Evolutionary conservation across 257 asterid genomes (phyloP), one percentile per base, ranked within the genome.

Genomic region (Henckelia pumila): DNA sequence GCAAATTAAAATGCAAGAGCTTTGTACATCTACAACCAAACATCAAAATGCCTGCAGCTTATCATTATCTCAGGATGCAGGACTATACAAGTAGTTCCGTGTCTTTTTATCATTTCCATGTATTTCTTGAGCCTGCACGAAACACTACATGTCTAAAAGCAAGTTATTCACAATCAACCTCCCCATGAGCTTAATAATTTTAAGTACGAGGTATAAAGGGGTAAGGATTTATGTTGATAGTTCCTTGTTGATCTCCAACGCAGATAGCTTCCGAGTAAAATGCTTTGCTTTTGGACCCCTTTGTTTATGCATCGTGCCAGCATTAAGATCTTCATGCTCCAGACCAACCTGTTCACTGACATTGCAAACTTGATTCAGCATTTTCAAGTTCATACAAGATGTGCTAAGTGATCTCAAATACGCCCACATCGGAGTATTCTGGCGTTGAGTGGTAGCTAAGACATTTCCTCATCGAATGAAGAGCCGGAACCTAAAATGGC

Each of bases 141-240:
- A 13, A 13, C 17, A n/a, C n/a, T n/a, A 8, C 14, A 10, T 10
- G n/a, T 40, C n/a, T 40, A 13, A 23, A 62, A 10, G 28, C 10
- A 59, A 59, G 16, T 24, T 49, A 24, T 64, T 24, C 55, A 64
- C 40, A 64, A 64, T 47, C 40, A 25, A 40, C 47, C 69, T 9
- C 28, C 30, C 59, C 58, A 25, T 44, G 44, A 47, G 40, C 58
- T 63, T 50, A 49, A 17, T 29, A 17, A 49, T 25, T n/a, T 40
- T 49, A 44, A 40, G 44, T 10, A 63, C 9, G 59, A 21, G 59
- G 14, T 4, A 22, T 9, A 17, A n/a, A n/a, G n/a, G n/a, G n/a
- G n/a, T n/a, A n/a, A n/a, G 22, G 25, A 23, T 21, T 63, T 24
- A 23, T 1, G 4, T 26, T 49, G 33, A 64, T 7, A 24, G 17